Base-by-base conservation (phyloP, 495 filamentous ascomycete species). In the Apodospora peruviana region DNA sequence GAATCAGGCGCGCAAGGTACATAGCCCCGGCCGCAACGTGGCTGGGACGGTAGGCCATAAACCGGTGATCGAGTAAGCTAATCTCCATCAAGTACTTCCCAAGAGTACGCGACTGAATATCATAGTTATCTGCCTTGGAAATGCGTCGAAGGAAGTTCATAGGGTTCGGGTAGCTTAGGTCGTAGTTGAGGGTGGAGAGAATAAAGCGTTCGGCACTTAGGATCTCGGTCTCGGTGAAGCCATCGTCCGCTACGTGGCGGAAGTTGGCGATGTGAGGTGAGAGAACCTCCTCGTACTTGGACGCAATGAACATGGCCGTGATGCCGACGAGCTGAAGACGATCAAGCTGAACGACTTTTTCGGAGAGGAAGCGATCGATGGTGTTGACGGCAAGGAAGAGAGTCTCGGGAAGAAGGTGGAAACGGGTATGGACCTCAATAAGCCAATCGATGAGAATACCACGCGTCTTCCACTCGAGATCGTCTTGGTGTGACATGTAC, bases 81-180 rank as follows among this genome's bases (percentile, higher is more conserved):
- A 98, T 96, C 73, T 98, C 93, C 77, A 95, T 88, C n/a, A 98
- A 78, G 67, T 96, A 98, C 72, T 98, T 98, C 56, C 88, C 93
- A 24, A 98, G 78, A 20, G 93, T 98, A 53, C 93, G 86, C 29
- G 91, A 95, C 67, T 96, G 88, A 53, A 96, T 95, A 62, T 97
- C 90, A 69, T 97, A 97, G 68, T 90, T 88, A 68, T 97, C 94
- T 48, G 93, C 93, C 73, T 98, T 98, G 36, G 91, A 96, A 68
- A 98, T 97, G 49, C 94, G 85, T 27, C 93, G 86, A 44, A 98
- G 80, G 73, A 98, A 98, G 78, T 98, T 96, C 93, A 98, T 97
- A 8, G 93, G 93, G 67, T 98, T 98, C 24, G 93, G 93, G 60
- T 94, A 97, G 74, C 91, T 96, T 51, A 98, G 84, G 66, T 97